These are phyloP conservation scores for Hygrophila difformis DNA, from an alignment of 257 asterid genomes.

Conservation along the genomic window DNA sequence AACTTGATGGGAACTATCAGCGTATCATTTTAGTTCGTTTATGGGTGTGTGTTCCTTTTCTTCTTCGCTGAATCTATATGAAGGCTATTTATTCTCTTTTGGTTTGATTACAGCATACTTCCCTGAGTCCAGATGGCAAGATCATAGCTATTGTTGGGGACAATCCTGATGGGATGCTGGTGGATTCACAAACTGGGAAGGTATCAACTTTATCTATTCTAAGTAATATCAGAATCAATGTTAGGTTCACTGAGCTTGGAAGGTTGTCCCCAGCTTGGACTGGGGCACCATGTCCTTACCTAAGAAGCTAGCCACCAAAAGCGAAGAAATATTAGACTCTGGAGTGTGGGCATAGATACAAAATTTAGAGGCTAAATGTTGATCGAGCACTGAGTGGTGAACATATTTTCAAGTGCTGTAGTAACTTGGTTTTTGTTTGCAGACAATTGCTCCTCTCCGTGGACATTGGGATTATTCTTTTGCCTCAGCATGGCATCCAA, in stretches of 20 bases:
- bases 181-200: constrained; percentile 41
- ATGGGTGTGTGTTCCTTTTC: too few species aligned
- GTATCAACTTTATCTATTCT: constrained; percentile 10
- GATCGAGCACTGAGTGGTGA: too few species aligned
- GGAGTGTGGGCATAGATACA: too few species aligned
- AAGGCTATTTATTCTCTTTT: constrained; percentile 1
- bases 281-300: too few species aligned
- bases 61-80: not conserved
- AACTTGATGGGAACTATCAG: too few species aligned
- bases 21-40: too few species aligned
- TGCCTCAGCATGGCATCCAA: constrained; percentile 39
- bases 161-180: constrained; percentile 34
- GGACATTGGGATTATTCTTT: constrained; percentile 38
- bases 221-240: not conserved
- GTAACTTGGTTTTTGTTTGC: constrained; percentile 1
- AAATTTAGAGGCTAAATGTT: too few species aligned
- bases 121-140: constrained; percentile 36
- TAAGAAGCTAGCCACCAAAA: too few species aligned
- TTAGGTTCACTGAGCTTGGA: too few species aligned
- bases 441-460: constrained; percentile 20
- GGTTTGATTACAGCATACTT: constrained; percentile 29
- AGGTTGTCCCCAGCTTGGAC: too few species aligned
- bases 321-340: too few species aligned
- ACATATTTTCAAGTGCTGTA: not conserved
- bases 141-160: constrained; percentile 32